Conservation (phyloP, 345 rosid species). For the Hypericum androsaemum region DNA sequence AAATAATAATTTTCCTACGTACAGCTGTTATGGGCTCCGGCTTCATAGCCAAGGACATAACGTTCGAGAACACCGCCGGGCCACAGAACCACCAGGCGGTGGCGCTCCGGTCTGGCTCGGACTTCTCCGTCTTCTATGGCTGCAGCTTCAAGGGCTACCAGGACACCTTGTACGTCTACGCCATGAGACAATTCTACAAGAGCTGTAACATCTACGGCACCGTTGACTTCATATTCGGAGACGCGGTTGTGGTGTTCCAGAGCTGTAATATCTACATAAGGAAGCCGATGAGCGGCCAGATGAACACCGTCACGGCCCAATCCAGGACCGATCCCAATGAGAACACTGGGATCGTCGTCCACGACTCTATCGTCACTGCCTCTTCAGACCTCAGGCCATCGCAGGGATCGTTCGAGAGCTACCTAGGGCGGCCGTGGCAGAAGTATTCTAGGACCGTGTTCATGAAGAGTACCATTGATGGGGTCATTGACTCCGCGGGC, state of each 20-base stretch:
- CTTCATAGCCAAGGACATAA: conserved; percentile 67
- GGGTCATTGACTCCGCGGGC: conserved; percentile 41
- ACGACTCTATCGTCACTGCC: conserved; percentile 46
- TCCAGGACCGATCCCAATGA: conserved; percentile 54
- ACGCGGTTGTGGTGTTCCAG: conserved; percentile 52
- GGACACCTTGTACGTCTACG: conserved; percentile 74
- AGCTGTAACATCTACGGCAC: conserved; percentile 69
- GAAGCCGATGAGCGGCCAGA: conserved; percentile 40
- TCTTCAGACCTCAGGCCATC: conserved; percentile 29
- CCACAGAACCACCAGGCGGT: conserved; percentile 78
- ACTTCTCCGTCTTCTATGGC: conserved; percentile 59
- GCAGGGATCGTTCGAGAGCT: conserved; percentile 32
- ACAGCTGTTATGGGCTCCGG: conserved; percentile 58
- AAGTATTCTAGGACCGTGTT: conserved; percentile 69
- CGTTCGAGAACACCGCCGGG: conserved; percentile 86
- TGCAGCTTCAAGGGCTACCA: conserved; percentile 89
- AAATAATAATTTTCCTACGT: neutral
- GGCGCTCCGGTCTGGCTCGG: conserved; percentile 76
- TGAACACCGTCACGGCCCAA: conserved; percentile 69
- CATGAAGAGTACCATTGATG: conserved; percentile 44
- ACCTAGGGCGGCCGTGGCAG: conserved; percentile 85
- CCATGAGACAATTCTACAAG: conserved; percentile 76
- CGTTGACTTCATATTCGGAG: conserved; percentile 71
- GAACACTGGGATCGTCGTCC: conserved; percentile 72
- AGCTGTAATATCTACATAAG: conserved; percentile 53